phyloP scores from a whole-genome alignment of 139 green algal species.

The Chlorella sorokiniana region DNA sequence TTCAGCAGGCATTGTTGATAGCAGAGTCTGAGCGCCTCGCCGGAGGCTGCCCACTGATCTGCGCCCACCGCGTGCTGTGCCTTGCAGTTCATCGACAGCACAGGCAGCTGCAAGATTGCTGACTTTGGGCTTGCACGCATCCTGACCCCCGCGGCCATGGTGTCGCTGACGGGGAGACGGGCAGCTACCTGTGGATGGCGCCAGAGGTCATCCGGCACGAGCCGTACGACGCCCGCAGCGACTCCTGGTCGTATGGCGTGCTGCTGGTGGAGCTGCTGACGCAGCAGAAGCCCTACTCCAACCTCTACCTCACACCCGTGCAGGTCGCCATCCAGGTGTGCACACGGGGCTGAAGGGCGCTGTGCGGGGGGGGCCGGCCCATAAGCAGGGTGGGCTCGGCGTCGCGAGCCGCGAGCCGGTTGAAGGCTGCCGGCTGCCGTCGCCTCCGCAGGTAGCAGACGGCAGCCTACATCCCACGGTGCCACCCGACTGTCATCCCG shows the following conservation, averaged over 20 bases:
- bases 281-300: conserved; percentile 64
- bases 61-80: no score
- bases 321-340: conserved; percentile 55
- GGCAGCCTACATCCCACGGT: conserved; percentile 61
- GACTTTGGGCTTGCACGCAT: conserved; percentile 82
- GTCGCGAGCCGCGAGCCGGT: no score
- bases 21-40: no score
- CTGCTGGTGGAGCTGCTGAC: conserved; percentile 76
- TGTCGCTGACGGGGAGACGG: conserved; percentile 82
- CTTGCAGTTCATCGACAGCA: conserved; percentile 26
- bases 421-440: no score
- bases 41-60: neutral
- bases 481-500: conserved; percentile 42
- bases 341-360: neutral
- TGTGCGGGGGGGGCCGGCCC: neutral
- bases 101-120: conserved; percentile 35
- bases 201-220: conserved; percentile 79
- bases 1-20: no score
- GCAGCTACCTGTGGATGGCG: conserved; percentile 90
- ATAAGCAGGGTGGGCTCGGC: neutral
- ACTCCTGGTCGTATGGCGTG: conserved; percentile 87
- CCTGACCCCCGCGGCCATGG: conserved; percentile 40
- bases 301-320: conserved; percentile 74
- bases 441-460: conserved; percentile 45
- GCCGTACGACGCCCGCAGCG: conserved; percentile 64